These are phyloP conservation scores for Trichoderma gracile DNA, from an alignment of 2,329 filamentous ascomycete genomes.

Conservation along the genomic window DNA sequence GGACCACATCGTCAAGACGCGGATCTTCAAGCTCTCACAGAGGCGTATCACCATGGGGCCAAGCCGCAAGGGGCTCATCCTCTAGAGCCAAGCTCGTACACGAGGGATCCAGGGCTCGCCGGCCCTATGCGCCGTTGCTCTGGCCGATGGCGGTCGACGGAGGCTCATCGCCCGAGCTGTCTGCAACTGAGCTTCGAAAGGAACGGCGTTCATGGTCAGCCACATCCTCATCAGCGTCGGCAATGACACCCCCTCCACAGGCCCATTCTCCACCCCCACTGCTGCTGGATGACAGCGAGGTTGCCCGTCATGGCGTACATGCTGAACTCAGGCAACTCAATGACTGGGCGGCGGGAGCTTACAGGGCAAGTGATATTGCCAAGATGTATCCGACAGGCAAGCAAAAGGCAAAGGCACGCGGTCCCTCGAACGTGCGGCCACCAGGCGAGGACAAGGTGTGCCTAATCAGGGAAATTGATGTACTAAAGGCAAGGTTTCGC, in stretches of 20 bases:
- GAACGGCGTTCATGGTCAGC: too few species aligned
- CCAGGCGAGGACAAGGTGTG: not conserved
- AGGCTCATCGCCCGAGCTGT: too few species aligned
- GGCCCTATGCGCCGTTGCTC: too few species aligned
- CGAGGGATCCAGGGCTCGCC: not conserved
- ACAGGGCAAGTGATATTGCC: slow-evolving; percentile 1
- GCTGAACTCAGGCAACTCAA: not conserved
- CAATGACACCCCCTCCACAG: too few species aligned
- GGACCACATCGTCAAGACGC: not conserved
- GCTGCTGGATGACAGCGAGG: not conserved
- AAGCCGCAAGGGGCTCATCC: not conserved
- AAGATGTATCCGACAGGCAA: not conserved
- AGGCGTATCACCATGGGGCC: not conserved
- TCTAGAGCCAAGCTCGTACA: not conserved
- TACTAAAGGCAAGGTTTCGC: not conserved
- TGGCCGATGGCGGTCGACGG: too few species aligned
- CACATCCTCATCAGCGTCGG: too few species aligned
- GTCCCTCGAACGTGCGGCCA: too few species aligned
- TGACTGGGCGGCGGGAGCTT: not conserved
- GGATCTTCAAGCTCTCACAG: not conserved
- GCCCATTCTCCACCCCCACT: not conserved
- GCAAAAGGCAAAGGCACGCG: not conserved
- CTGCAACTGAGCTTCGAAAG: too few species aligned
- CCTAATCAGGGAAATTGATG: not conserved
- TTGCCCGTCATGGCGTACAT: too few species aligned